Percentiles rank a stretch among this genome's conserved stretches.
phyloP scores from a whole-genome alignment of 495 filamentous ascomycete species.

The Parachaetomium inaequale region DNA sequence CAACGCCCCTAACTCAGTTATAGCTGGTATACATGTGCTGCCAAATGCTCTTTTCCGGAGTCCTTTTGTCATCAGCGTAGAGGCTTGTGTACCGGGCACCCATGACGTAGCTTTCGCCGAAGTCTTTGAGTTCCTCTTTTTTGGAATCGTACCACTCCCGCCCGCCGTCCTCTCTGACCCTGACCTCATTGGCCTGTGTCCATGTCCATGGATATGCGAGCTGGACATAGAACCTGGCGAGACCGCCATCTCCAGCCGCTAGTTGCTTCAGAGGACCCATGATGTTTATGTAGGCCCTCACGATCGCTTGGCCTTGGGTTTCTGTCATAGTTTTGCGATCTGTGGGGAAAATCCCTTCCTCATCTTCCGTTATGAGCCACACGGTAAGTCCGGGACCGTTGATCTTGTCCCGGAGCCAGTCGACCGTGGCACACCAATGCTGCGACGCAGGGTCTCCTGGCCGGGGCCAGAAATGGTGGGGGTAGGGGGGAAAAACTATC shows the following conservation, averaged over 20 bases:
- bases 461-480: not conserved
- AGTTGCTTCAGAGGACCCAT: not conserved
- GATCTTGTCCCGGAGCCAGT: not conserved
- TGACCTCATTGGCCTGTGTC: not conserved
- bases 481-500: not conserved
- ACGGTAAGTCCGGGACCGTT: constrained; percentile 1
- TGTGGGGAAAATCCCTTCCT: not conserved
- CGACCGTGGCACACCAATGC: not conserved
- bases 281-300: not conserved
- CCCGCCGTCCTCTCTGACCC: not conserved
- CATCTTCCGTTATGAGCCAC: not conserved
- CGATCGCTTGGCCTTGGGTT: not conserved
- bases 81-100: not conserved
- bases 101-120: not conserved
- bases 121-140: not conserved
- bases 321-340: not conserved
- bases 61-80: not conserved
- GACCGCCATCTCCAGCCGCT: not conserved
- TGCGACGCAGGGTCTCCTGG: not conserved
- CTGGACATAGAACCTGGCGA: not conserved
- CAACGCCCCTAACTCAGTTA: too few relatives aligned
- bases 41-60: not conserved
- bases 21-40: too few relatives aligned
- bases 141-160: not conserved
- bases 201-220: not conserved